A percentile compares a stretch with the other conserved stretches of the same genome.
Evolutionary conservation across 306 rosid genomes (phyloP).

Genomic region (Luffa acutangula): DNA sequence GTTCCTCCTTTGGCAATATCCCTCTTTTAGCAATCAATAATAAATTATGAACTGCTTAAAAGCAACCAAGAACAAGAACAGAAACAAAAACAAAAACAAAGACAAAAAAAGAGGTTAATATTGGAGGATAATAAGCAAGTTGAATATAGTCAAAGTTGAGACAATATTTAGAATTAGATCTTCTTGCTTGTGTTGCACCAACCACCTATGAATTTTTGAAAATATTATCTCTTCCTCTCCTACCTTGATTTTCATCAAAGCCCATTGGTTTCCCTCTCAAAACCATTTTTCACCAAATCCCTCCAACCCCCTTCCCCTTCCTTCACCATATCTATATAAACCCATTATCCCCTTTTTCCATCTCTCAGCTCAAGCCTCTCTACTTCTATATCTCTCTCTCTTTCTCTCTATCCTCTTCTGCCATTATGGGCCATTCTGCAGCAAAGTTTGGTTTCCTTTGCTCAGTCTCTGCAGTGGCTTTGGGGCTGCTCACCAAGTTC

Average conservation of each 20-base stretch:
- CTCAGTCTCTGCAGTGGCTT: constrained; percentile 11
- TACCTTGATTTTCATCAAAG: constrained; percentile 8
- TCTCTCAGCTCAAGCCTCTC: constrained; percentile 1
- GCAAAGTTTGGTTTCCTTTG: constrained; percentile 10
- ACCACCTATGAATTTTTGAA: neutral
- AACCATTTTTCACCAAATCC: constrained; percentile 18
- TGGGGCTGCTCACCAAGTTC: constrained; percentile 21
- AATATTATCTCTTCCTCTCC: neutral
- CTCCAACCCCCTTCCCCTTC: neutral
- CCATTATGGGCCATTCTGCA: constrained; percentile 19
- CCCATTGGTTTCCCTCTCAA: constrained; percentile 17
- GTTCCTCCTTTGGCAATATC: neutral
- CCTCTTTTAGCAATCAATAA: neutral
- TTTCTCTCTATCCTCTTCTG: neutral
- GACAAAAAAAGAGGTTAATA: neutral
- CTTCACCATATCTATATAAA: neutral
- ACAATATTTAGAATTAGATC: neutral
- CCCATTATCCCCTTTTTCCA: neutral
- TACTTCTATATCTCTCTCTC: neutral
- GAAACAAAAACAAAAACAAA: no score
- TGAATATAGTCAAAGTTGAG: neutral
- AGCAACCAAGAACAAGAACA: no score
- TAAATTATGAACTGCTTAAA: neutral
- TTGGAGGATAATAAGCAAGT: neutral
- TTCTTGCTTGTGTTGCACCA: constrained; percentile 8